A percentile compares a stretch with the other conserved stretches of the same genome.
phyloP scores from a whole-genome alignment of 2,329 filamentous ascomycete species.

The Phialophora expanda region DNA sequence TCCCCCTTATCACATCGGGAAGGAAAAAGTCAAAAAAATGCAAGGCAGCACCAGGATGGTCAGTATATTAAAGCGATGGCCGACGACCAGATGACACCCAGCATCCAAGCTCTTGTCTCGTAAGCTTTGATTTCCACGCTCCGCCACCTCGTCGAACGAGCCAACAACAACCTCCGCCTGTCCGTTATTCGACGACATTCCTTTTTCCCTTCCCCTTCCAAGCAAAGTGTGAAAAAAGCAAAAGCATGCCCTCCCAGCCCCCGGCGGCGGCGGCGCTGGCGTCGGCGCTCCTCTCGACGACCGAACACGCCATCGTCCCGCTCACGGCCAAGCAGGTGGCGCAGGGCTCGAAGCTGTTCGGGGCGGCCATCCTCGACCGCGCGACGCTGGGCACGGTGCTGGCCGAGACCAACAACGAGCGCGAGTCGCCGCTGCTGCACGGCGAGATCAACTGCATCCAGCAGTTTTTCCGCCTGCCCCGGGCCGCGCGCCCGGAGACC shows the following conservation, averaged over 20 bases:
- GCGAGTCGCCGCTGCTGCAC: constrained; percentile 60
- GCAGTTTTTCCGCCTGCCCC: constrained; percentile 57
- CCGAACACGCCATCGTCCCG: constrained; percentile 57
- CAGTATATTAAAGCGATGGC: neutral
- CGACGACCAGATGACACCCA: too few species aligned
- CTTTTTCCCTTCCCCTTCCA: too few species aligned
- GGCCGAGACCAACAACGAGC: constrained; percentile 63
- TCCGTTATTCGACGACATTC: too few species aligned
- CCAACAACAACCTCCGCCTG: too few species aligned
- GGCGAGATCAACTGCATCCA: constrained; percentile 68
- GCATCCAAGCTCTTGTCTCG: neutral
- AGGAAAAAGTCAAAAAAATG: neutral
- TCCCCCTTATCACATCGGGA: neutral
- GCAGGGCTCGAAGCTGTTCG: constrained; percentile 63
- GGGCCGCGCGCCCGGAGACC: constrained; percentile 48
- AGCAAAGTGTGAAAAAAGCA: neutral
- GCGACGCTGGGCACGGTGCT: constrained; percentile 52
- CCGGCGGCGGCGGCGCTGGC: constrained; percentile 28
- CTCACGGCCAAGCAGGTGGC: constrained; percentile 58
- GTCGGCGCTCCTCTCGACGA: constrained; percentile 27
- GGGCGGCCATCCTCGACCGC: constrained; percentile 59
- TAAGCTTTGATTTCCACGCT: too few species aligned
- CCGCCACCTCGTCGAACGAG: too few species aligned
- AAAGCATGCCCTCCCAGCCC: neutral
- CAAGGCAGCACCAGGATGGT: neutral